Base-by-base conservation (phyloP, 129 eudicot genomes). In the Flaveria brownii region DNA sequence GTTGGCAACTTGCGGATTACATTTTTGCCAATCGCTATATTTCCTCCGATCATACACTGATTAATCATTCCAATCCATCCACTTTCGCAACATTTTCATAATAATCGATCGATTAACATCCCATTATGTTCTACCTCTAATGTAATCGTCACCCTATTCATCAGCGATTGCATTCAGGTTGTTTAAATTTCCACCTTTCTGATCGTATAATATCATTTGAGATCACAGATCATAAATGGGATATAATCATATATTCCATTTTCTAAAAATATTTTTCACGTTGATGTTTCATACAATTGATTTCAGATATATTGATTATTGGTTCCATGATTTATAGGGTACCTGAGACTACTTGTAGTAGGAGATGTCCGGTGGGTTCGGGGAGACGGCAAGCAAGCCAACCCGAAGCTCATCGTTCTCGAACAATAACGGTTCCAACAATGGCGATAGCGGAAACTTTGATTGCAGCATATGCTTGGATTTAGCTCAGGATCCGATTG, bases 401-500 rank as follows among this genome's bases (percentile, higher is more conserved):
- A 78, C 87, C 77, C 84, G 70, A 67, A 83, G 81, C 90, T 80
- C 90, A 64, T 86, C 87, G 75, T 87, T 30, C 82, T 41, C 91
- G 4, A 75, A 69, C 50, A 85, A 64, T 23, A 81, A 68, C 52
- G 82, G 81, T 47, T 66, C 84, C 74, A 86, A 76, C 82, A 80
- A 66, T 13, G 74, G 85, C 17, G 96, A 88, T 76, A 80, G 80
- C 71, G 93, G 83, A 47, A 73, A 86, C 82, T 90, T 90, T 12
- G 96, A 90, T 66, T 90, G 96, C 73, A 90, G 87, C 70, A 90
- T 90, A 14, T 90, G 96, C 85, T 81, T 90, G 71, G 96, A 90
- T 47, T 86, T 88, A 71, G 96, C 93, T 9, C 93, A 88, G 49
- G 96, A 90, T 68, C 96, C 96, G 5, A 84, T 90, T 28, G 89